Base-by-base conservation (phyloP, 306 rosid species). In the Rosa persica region DNA sequence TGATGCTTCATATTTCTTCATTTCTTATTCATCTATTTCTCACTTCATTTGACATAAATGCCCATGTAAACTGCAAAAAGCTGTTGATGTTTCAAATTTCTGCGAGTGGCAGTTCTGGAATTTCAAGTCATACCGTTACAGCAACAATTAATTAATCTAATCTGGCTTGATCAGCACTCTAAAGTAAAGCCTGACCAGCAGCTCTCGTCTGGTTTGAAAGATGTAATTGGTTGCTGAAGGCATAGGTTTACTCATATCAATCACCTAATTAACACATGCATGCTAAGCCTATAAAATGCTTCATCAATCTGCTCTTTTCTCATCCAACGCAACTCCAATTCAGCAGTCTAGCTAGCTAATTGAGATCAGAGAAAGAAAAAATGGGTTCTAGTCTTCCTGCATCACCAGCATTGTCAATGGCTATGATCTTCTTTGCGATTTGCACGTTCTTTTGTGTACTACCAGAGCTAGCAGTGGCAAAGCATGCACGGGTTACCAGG, bases 101-200 rank as follows among this genome's bases (percentile, higher is more conserved):
- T 55, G 12, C 3, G 12, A 70, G 39, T 72, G 67, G 34, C 52
- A 69, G 70, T 67, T 75, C n/a, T 46, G 86, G 51, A 60, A 78
- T 73, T 75, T 13, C 13, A 30, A 48, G 71, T 81, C 40, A 52
- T 8, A 76, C 44, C 61, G 68, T 76, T 79, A 49, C 72, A 73
- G 76, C 30, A 38, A 55, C 78, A 52, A 74, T 72, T 62, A 42
- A 69, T 48, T 57, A 20, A 55, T 64, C 75, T 61, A 74, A 76
- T 80, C 75, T 83, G 75, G 79, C 95, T 90, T 90, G 40, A 78
- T 39, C 74, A 77, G 30, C 84, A 89, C 97, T 92, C 93, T 84
- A 85, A 49, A 82, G 64, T 67, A 78, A 79, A 81, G 58, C 84
- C 72, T 66, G 62, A 79, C 80, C 84, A 82, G 87, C 89, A 85